Evolutionary conservation across 2,329 filamentous ascomycete species (phyloP), one percentile per base, ranked within the genome.

Genomic region (Fusarium euwallaceae): DNA sequence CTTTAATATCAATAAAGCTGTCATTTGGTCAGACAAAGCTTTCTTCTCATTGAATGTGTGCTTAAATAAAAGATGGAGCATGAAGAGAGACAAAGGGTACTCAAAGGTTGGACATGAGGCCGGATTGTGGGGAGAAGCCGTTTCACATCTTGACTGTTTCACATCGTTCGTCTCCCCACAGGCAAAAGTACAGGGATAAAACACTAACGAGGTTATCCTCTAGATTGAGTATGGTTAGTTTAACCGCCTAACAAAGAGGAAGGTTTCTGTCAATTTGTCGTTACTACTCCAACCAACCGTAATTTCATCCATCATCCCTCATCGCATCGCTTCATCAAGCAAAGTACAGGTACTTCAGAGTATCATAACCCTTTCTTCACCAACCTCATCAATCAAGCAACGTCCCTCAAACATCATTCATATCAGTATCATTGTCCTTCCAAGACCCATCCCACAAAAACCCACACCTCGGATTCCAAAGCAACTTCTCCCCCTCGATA

Each of bases 391-490:
- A 27, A 45, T 9, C 20, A 24, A 45, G 20, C 22, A 24, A 32
- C 27, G 6, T 53, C n/a, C 6, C 24, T 53, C 27, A 32, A 32
- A 6, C 43, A 48, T 48, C 48, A 53, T 53, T 53, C 48, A 53
- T 53, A 51, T 17, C 24, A 24, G n/a, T 43, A 20, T 43, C 41
- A 22, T 12, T 43, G 5, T 43, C 24, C 17, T 27, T 6, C 48
- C 48, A 53, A 53, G 48, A 53, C 27, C 48, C 48, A 53, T 53
- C 48, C 48, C 48, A 53, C 27, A 32, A n/a, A 53, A 53, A 53
- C 17, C 27, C 48, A 53, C 27, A 53, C n/a, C 48, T 29, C 48
- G 48, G 48, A 29, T 53, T 53, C 48, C 48, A 53, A 20, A 53
- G 48, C 16, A 53, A 20, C 48, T 32, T 53, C 17, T 53, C 48